Percentiles rank a stretch among this genome's conserved stretches.
Evolutionary conservation across 768 basidiomycete species (phyloP).

Genomic region (Leccinum ochraceum): DNA sequence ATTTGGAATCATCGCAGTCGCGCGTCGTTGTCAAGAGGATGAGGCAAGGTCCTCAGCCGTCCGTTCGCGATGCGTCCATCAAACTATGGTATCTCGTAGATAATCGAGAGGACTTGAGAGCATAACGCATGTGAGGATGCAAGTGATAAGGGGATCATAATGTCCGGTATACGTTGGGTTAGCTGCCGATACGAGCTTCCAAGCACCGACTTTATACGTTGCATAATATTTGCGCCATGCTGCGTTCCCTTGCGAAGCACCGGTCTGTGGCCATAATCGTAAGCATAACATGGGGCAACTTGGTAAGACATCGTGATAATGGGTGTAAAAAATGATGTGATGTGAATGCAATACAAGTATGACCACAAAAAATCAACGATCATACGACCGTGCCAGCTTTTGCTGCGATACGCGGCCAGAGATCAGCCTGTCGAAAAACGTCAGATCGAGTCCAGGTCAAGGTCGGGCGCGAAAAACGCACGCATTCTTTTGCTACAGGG

Average conservation of each 20-base stretch:
- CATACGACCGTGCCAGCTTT: conserved; percentile 98
- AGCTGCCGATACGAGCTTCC: neutral
- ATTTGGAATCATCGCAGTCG: conserved; percentile 1
- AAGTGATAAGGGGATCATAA: neutral
- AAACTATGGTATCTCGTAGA: conserved; percentile 27
- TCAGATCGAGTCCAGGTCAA: neutral
- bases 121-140: too few species aligned
- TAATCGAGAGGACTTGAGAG: neutral
- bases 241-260: neutral
- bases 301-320: conserved; percentile 19
- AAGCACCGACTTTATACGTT: neutral
- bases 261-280: conserved; percentile 21
- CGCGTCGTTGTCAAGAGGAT: conserved; percentile 3
- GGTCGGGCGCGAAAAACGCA: conserved; percentile 41
- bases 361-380: conserved; percentile 30
- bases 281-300: conserved; percentile 18
- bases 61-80: conserved; percentile 29
- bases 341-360: conserved; percentile 9
- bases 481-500: conserved; percentile 99
- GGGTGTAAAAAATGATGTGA: neutral
- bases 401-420: conserved; percentile 99
- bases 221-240: neutral
- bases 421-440: conserved; percentile 66
- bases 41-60: conserved; percentile 19
- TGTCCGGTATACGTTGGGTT: neutral